phyloP scores from a whole-genome alignment of 805 yeast species.

The Saturnispora halmiae region DNA sequence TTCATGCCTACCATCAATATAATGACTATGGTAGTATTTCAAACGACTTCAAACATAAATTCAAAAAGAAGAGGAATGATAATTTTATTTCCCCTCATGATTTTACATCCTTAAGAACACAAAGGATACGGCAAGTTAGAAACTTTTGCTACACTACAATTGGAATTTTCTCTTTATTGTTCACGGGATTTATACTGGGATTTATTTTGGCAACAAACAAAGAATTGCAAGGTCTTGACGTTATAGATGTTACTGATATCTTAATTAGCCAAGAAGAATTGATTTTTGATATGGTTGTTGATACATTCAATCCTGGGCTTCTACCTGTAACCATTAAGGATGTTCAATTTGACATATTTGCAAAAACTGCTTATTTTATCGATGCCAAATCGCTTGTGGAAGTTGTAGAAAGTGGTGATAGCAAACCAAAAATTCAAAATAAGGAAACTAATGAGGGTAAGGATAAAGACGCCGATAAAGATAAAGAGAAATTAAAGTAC shows the following conservation, averaged over 20 bases:
- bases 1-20: slow-evolving; percentile 6
- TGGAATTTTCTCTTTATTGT: slow-evolving; percentile 42
- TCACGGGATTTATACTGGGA: slow-evolving; percentile 73
- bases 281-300: slow-evolving; percentile 66
- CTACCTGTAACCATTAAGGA: slow-evolving; percentile 53
- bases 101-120: slow-evolving; percentile 27
- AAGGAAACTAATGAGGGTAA: too few relatives aligned
- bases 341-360: slow-evolving; percentile 79
- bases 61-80: slow-evolving; percentile 19
- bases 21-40: slow-evolving; percentile 15
- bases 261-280: slow-evolving; percentile 78
- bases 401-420: background rate
- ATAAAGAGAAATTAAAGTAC: slow-evolving; percentile 4
- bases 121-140: slow-evolving; percentile 25
- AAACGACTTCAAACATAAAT: slow-evolving; percentile 7
- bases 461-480: background rate
- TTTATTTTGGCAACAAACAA: slow-evolving; percentile 79
- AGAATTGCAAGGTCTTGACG: slow-evolving; percentile 60
- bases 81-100: slow-evolving; percentile 31
- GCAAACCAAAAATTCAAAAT: background rate
- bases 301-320: slow-evolving; percentile 84
- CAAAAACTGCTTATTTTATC: slow-evolving; percentile 46
- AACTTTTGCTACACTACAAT: slow-evolving; percentile 35
- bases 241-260: slow-evolving; percentile 56
- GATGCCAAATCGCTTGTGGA: background rate